phyloP scores from a whole-genome alignment of 2,329 filamentous ascomycete species.

The Coniella vitis region DNA sequence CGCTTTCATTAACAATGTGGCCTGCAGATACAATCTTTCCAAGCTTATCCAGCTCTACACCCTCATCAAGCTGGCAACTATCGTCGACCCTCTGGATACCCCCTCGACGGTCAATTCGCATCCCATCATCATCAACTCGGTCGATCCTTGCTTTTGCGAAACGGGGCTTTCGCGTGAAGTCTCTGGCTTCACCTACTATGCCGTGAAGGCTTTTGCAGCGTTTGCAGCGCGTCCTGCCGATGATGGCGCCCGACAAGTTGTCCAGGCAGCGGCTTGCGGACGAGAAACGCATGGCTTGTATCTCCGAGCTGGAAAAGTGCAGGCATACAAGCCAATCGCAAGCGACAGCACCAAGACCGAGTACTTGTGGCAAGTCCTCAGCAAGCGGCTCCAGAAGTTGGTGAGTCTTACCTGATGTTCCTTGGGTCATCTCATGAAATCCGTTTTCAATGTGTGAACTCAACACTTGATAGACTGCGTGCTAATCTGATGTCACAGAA shows the following conservation, averaged over 20 bases:
- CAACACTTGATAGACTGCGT: too few relatives aligned
- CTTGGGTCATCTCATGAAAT: too few relatives aligned
- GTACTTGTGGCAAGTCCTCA: constrained; percentile 14
- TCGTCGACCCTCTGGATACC: constrained; percentile 6
- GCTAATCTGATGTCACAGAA: neutral
- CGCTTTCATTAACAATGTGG: neutral
- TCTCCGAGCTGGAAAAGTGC: constrained; percentile 15
- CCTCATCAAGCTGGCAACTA: constrained; percentile 9
- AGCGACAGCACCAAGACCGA: constrained; percentile 8
- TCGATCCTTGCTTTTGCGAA: constrained; percentile 20
- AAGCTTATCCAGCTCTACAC: constrained; percentile 17
- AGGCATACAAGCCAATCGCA: constrained; percentile 12
- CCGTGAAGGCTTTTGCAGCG: constrained; percentile 13
- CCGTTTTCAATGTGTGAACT: too few relatives aligned
- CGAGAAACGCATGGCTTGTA: constrained; percentile 18
- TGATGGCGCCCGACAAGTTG: constrained; percentile 17
- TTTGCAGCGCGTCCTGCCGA: constrained; percentile 17
- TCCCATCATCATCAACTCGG: constrained; percentile 19
- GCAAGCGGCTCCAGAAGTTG: neutral
- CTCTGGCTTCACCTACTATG: neutral
- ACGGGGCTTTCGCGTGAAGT: constrained; percentile 15
- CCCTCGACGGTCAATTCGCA: neutral
- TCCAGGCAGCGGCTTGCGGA: constrained; percentile 16
- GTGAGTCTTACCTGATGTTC: too few relatives aligned
- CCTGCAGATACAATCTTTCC: constrained; percentile 17